phyloP scores from a whole-genome alignment of 2,329 filamentous ascomycete genomes.

The Fusarium sambucinum region DNA sequence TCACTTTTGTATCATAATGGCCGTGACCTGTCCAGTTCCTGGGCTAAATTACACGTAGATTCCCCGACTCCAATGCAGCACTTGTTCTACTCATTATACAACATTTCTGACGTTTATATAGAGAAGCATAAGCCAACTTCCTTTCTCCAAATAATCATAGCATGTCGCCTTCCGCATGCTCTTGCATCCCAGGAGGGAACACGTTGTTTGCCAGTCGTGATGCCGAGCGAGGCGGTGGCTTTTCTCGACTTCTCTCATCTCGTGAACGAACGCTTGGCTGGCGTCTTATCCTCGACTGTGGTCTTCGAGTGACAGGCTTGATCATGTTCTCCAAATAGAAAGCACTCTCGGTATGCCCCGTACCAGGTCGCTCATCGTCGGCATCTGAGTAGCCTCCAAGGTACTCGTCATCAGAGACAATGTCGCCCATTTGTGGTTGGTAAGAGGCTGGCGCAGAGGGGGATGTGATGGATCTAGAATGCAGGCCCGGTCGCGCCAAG shows the following conservation, averaged over 20 bases:
- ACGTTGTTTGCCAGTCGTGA: constrained; percentile 56
- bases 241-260: constrained; percentile 52
- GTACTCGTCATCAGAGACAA: constrained; percentile 82
- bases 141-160: constrained; percentile 41
- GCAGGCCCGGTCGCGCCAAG: constrained; percentile 72
- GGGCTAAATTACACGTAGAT: constrained; percentile 4
- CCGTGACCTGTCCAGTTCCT: not conserved
- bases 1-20: constrained; percentile 5
- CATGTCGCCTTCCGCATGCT: constrained; percentile 55
- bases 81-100: constrained; percentile 31
- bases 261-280: constrained; percentile 51
- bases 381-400: constrained; percentile 83
- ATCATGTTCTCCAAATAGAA: constrained; percentile 73
- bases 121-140: constrained; percentile 12
- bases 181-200: constrained; percentile 51
- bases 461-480: constrained; percentile 86
- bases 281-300: constrained; percentile 58
- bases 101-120: constrained; percentile 21
- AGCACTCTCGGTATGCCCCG: constrained; percentile 58
- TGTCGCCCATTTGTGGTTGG: constrained; percentile 68
- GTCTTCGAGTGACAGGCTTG: constrained; percentile 67
- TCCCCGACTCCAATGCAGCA: constrained; percentile 28
- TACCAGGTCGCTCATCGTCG: constrained; percentile 67
- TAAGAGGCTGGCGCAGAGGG: constrained; percentile 72
- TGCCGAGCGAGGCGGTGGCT: constrained; percentile 55